A percentile compares a stretch with the other conserved stretches of the same genome.
Conservation (phyloP, 139 green algal genomes). For the Gonium pectorale region DNA sequence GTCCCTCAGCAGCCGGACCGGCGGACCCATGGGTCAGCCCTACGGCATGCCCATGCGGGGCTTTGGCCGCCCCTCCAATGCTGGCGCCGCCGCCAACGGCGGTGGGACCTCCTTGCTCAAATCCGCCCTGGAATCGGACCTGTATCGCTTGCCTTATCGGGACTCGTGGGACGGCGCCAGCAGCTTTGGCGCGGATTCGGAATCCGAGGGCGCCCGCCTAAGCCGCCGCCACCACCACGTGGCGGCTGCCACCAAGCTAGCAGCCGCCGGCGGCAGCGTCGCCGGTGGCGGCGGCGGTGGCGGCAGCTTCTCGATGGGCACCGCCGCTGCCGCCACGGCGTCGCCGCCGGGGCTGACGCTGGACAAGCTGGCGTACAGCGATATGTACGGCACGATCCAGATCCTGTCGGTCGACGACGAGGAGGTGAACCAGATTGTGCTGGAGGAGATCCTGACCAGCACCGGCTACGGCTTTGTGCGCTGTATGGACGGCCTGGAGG, state of each 20-base stretch:
- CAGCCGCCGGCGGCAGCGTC: background rate
- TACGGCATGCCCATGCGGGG: background rate
- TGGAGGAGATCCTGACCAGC: slow-evolving; percentile 61
- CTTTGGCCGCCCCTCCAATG: background rate
- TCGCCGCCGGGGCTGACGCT: slow-evolving; percentile 46
- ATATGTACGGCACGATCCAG: slow-evolving; percentile 49
- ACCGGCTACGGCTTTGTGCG: slow-evolving; percentile 50
- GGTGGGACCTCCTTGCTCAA: background rate
- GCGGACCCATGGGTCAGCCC: no score
- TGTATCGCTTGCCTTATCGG: background rate
- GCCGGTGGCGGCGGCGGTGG: background rate
- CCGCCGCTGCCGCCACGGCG: background rate
- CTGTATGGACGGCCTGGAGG: slow-evolving; percentile 57
- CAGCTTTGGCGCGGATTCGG: background rate
- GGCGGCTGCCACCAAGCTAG: background rate
- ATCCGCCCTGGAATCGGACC: slow-evolving; percentile 25
- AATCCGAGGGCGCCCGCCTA: background rate
- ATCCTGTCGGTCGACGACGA: slow-evolving; percentile 63
- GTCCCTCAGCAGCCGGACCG: background rate
- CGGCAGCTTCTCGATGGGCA: background rate
- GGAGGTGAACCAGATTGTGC: slow-evolving; percentile 61
- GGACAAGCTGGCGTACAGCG: slow-evolving; percentile 54
- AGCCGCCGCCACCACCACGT: background rate
- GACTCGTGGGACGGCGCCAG: background rate
- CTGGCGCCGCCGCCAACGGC: background rate